A percentile compares a stretch with the other conserved stretches of the same genome.
Conservation (phyloP, 2,329 filamentous ascomycete genomes). For the Aspergillus spinulosporus region DNA sequence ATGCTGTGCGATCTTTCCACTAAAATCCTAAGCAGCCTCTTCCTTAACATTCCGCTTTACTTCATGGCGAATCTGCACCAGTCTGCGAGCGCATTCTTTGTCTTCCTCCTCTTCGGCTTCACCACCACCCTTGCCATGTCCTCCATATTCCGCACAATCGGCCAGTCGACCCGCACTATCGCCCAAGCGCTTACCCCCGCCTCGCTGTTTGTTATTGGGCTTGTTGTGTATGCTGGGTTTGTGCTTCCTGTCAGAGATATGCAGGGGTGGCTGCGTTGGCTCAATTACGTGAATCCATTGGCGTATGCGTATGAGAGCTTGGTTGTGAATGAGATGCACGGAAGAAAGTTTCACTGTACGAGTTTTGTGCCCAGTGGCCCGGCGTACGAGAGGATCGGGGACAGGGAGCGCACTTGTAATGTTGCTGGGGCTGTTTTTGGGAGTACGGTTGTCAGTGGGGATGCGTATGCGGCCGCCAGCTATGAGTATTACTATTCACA, state of each 20-base stretch:
- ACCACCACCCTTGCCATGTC: constrained; percentile 65
- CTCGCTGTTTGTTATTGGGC: constrained; percentile 43
- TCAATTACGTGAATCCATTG: constrained; percentile 75
- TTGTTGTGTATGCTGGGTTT: constrained; percentile 50
- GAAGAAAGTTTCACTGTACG: constrained; percentile 56
- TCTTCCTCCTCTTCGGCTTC: constrained; percentile 67
- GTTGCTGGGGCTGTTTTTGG: constrained; percentile 58
- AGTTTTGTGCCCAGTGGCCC: constrained; percentile 42
- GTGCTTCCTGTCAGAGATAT: constrained; percentile 54
- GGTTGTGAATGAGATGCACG: constrained; percentile 76
- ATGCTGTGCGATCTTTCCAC: constrained; percentile 58
- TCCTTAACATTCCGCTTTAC: constrained; percentile 76
- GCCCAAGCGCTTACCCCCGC: constrained; percentile 55
- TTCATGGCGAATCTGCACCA: constrained; percentile 79
- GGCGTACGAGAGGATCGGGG: constrained; percentile 40
- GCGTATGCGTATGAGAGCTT: constrained; percentile 76
- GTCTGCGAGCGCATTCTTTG: constrained; percentile 71
- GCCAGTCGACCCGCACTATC: constrained; percentile 65
- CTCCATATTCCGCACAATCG: constrained; percentile 78
- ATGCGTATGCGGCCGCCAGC: constrained; percentile 54
- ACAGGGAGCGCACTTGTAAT: constrained; percentile 49
- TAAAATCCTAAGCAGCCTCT: constrained; percentile 68
- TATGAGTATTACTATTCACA: constrained; percentile 60
- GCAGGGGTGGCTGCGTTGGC: constrained; percentile 75
- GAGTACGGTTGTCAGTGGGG: constrained; percentile 57